phyloP scores from a whole-genome alignment of 208 protist genomes.

The Naegleria fowleri region DNA sequence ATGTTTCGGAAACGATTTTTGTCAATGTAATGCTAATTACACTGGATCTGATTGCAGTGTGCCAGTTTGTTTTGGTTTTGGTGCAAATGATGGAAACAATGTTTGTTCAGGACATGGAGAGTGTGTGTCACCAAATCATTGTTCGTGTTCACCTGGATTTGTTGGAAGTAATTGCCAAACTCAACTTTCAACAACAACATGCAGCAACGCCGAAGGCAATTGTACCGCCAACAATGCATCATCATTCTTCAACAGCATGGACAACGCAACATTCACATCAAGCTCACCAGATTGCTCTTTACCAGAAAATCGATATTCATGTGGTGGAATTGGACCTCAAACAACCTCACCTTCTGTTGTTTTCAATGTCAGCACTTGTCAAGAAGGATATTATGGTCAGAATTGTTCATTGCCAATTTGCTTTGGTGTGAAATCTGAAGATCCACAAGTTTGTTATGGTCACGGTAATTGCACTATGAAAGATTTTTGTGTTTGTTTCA shows the following conservation, averaged over 20 bases:
- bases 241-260: background rate
- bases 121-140: background rate
- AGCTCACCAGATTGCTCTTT: background rate
- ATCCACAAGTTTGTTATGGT: background rate
- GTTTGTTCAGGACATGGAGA: background rate
- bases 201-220: background rate
- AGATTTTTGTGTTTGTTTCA: background rate
- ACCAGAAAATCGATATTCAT: background rate
- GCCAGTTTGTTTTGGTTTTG: background rate
- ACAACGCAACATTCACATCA: background rate
- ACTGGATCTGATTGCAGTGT: background rate
- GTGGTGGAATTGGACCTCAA: background rate
- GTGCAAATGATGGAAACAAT: background rate
- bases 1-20: background rate
- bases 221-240: background rate
- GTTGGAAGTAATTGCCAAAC: background rate
- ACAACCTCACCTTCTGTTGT: background rate
- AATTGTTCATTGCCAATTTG: conserved; percentile 5
- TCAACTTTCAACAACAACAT: background rate
- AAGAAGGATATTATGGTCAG: background rate
- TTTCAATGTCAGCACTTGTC: background rate
- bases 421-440: background rate
- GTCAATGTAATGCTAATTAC: background rate
- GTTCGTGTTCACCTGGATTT: background rate
- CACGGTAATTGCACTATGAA: background rate